Percentiles rank a stretch among this genome's conserved stretches.
These are phyloP conservation scores for Conringia planisiliqua DNA, from an alignment of 345 rosid genomes.

Conservation along the genomic window DNA sequence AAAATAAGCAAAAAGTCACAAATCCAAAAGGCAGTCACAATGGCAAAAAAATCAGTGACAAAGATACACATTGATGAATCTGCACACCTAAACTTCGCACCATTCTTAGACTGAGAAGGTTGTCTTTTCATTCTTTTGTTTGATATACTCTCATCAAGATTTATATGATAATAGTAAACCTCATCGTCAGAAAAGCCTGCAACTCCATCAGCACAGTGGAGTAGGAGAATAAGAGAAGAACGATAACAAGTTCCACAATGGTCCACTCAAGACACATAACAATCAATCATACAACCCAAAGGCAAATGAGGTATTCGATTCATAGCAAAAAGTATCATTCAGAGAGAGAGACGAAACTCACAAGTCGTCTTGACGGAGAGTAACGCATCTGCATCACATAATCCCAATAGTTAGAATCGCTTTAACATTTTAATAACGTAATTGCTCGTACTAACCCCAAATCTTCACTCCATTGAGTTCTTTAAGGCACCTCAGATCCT, in stretches of 20 bases:
- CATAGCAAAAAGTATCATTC: not conserved
- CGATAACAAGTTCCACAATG: not conserved
- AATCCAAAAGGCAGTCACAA: not conserved
- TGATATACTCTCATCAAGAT: constrained; percentile 48
- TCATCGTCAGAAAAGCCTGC: constrained; percentile 60
- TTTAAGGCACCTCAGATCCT: constrained; percentile 34
- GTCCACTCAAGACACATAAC: not conserved
- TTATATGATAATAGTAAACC: constrained; percentile 51
- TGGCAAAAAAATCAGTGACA: not conserved
- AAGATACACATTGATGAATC: not conserved
- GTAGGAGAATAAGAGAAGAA: not conserved
- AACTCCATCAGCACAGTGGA: constrained; percentile 17
- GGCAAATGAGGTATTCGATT: no score
- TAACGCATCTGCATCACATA: constrained; percentile 65
- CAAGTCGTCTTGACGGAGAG: constrained; percentile 73
- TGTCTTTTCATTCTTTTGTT: constrained; percentile 47
- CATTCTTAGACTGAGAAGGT: constrained; percentile 73
- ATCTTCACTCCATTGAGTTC: constrained; percentile 36
- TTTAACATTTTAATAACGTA: not conserved
- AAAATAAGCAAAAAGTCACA: not conserved
- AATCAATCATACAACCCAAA: not conserved
- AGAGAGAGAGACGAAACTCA: constrained; percentile 34
- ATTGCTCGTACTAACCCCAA: constrained; percentile 37
- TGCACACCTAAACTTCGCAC: constrained; percentile 65
- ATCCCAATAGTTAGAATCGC: not conserved